Percentiles rank a stretch among this genome's conserved stretches.
Evolutionary conservation across 2,329 filamentous ascomycete species (phyloP).

Genomic region (Colletotrichum sp.): DNA sequence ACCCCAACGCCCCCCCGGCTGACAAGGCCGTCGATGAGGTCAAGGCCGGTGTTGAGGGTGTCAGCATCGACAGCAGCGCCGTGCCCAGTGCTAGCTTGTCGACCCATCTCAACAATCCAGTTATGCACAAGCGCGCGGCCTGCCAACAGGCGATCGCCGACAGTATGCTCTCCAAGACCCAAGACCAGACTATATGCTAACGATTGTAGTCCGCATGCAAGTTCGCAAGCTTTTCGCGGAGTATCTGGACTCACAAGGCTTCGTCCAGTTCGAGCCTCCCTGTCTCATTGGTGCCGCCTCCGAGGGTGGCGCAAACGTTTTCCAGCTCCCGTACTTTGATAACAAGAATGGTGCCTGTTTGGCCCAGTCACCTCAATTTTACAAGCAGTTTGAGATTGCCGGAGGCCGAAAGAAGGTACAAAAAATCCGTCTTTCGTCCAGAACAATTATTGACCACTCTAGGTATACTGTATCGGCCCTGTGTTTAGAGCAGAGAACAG

Average conservation of each 20-base stretch:
- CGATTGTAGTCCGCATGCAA: constrained; percentile 38
- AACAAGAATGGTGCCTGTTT: constrained; percentile 71
- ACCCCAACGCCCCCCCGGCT: constrained; percentile 36
- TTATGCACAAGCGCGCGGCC: constrained; percentile 89
- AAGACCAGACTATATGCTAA: neutral
- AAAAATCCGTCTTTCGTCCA: too few relatives aligned
- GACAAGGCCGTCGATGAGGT: constrained; percentile 33
- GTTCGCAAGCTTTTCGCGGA: neutral
- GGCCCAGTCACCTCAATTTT: constrained; percentile 83
- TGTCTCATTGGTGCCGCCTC: constrained; percentile 89
- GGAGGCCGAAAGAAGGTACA: constrained; percentile 69
- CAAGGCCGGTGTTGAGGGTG: constrained; percentile 41
- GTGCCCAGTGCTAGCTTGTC: constrained; percentile 78
- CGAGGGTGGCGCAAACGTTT: constrained; percentile 92
- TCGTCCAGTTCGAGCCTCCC: constrained; percentile 78
- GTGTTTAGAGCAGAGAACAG: constrained; percentile 78
- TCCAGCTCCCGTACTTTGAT: constrained; percentile 88
- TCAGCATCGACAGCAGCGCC: constrained; percentile 40
- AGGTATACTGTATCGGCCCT: constrained; percentile 77
- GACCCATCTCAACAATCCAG: constrained; percentile 89
- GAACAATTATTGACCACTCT: neutral
- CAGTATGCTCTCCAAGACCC: neutral
- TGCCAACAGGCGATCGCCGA: constrained; percentile 82
- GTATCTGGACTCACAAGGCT: neutral
- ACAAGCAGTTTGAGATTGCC: constrained; percentile 87